A percentile compares a stretch with the other conserved stretches of the same genome.
Evolutionary conservation across 1,284 basidiomycete species (phyloP).

Genomic region (Fomitiporia mediterranea): DNA sequence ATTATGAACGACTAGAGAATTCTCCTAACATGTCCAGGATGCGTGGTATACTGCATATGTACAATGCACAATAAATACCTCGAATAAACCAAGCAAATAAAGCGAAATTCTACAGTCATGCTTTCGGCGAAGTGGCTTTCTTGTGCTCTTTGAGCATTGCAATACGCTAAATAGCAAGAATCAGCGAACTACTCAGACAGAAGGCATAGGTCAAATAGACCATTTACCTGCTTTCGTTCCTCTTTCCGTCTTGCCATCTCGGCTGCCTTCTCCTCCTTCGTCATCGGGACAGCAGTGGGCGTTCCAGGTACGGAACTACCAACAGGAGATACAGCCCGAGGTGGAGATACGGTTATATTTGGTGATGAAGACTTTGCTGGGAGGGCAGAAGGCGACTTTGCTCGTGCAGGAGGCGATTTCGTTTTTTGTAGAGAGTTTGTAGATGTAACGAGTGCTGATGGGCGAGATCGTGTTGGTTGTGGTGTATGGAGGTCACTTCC

Average conservation of each 20-base stretch:
- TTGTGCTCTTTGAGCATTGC: conserved; percentile 70
- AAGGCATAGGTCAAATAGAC: conserved; percentile 4
- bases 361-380: background rate
- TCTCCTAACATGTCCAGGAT: no score
- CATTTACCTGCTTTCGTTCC: conserved; percentile 73
- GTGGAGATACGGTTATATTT: conserved; percentile 8
- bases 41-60: conserved; percentile 14
- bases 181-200: conserved; percentile 12
- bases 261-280: conserved; percentile 83
- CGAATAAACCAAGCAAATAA: background rate
- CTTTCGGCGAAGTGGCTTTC: conserved; percentile 28
- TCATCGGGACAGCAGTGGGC: conserved; percentile 41
- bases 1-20: no score
- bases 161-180: conserved; percentile 44
- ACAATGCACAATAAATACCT: conserved; percentile 12
- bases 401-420: conserved; percentile 5
- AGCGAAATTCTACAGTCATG: background rate
- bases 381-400: background rate
- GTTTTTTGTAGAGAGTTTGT: background rate
- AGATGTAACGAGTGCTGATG: background rate
- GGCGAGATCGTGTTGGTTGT: conserved; percentile 5
- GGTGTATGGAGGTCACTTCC: conserved; percentile 12
- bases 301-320: conserved; percentile 22
- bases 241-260: conserved; percentile 88
- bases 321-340: conserved; percentile 19